phyloP scores from a whole-genome alignment of 1,284 basidiomycete species.

The Caloboletus firmus region DNA sequence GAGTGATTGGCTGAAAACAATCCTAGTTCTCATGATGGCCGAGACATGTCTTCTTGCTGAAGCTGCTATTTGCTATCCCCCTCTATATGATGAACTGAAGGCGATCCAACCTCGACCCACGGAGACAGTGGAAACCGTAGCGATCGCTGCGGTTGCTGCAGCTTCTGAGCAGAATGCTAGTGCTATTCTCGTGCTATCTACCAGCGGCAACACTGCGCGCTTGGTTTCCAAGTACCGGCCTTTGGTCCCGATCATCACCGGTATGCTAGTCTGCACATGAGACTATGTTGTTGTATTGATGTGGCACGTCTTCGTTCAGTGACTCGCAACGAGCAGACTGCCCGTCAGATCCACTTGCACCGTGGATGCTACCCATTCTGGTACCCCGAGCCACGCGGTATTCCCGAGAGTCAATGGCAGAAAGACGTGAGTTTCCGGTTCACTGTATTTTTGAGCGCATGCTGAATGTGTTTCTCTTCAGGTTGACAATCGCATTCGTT shows the following conservation, averaged over 20 bases:
- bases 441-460: not conserved
- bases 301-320: constrained; percentile 48
- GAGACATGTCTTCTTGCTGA: constrained; percentile 96
- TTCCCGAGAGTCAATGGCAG: constrained; percentile 92
- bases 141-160: constrained; percentile 91
- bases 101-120: constrained; percentile 81
- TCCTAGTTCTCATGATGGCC: constrained; percentile 93
- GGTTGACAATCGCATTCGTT: constrained; percentile 89
- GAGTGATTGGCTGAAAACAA: constrained; percentile 14
- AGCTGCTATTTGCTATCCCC: constrained; percentile 89
- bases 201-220: constrained; percentile 94
- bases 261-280: constrained; percentile 43
- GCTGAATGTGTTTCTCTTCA: constrained; percentile 29
- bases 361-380: constrained; percentile 97
- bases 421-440: constrained; percentile 70
- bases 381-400: constrained; percentile 91
- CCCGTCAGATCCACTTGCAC: constrained; percentile 96
- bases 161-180: constrained; percentile 92
- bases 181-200: constrained; percentile 95
- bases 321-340: constrained; percentile 93
- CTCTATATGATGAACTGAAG: constrained; percentile 87
- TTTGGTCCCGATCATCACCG: constrained; percentile 90
- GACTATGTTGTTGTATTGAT: not conserved
- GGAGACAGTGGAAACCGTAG: constrained; percentile 90
- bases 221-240: constrained; percentile 98